These are phyloP conservation scores for Dactylorhiza incarnata DNA, from an alignment of 106 monocot genomes.

Conservation along the genomic window DNA sequence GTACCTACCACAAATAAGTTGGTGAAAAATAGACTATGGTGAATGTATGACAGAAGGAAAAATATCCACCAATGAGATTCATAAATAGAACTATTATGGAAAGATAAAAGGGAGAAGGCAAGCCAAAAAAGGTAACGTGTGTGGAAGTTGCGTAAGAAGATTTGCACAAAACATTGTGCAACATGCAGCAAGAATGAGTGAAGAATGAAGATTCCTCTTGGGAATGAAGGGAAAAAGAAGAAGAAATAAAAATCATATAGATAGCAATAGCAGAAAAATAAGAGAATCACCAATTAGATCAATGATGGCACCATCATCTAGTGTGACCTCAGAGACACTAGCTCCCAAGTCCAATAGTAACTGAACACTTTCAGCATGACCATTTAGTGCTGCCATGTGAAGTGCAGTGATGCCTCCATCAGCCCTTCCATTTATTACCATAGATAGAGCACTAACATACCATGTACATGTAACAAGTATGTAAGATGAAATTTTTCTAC, in stretches of 20 bases:
- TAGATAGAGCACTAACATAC: constrained; percentile 39
- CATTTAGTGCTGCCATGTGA: constrained; percentile 85
- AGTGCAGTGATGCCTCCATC: constrained; percentile 82
- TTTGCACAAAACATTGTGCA: neutral
- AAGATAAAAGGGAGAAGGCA: neutral
- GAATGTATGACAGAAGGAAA: neutral
- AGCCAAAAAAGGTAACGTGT: neutral
- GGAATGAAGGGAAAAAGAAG: neutral
- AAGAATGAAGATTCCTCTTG: neutral
- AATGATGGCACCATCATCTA: constrained; percentile 81
- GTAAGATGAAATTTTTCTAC: neutral
- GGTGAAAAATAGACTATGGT: neutral
- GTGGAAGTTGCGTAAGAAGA: neutral
- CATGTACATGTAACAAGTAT: neutral
- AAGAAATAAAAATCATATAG: neutral
- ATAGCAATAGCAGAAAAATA: neutral
- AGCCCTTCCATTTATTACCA: constrained; percentile 48
- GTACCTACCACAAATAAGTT: neutral
- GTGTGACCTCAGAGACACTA: constrained; percentile 41
- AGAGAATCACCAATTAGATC: constrained; percentile 58
- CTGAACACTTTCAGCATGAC: constrained; percentile 60
- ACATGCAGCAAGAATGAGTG: neutral
- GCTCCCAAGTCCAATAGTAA: constrained; percentile 78
- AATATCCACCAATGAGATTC: neutral
- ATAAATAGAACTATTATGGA: neutral